Conservation (phyloP, 176 grass and related monocot species). For the Rhynchospora breviuscula region DNA sequence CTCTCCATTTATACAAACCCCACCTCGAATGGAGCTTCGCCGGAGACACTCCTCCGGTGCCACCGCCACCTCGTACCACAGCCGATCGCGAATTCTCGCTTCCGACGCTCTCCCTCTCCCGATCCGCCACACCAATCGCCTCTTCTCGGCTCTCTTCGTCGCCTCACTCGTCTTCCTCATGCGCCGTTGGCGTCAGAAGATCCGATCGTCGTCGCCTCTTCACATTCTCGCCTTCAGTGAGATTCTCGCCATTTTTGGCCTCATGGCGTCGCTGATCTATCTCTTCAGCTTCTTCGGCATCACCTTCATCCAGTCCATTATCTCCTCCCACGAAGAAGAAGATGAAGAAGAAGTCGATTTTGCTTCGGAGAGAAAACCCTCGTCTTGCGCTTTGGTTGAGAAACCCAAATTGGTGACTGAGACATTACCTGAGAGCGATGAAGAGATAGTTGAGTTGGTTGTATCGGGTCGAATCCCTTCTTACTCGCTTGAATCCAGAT, state of each 20-base stretch:
- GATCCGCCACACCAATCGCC: conserved; percentile 14
- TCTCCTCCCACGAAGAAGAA: conserved; percentile 72
- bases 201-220: conserved; percentile 57
- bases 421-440: conserved; percentile 21
- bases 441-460: conserved; percentile 24
- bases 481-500: conserved; percentile 25
- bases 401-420: not conserved
- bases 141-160: conserved; percentile 1
- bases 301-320: conserved; percentile 65
- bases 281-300: conserved; percentile 82
- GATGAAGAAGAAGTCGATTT: conserved; percentile 81
- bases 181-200: conserved; percentile 75
- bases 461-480: conserved; percentile 24
- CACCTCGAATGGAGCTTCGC: conserved; percentile 18
- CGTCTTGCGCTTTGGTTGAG: not conserved
- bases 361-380: conserved; percentile 5
- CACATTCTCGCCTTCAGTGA: conserved; percentile 55
- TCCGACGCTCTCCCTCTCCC: conserved; percentile 22
- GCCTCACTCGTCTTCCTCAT: conserved; percentile 68
- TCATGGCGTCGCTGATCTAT: conserved; percentile 67
- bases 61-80: not conserved
- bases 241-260: conserved; percentile 71
- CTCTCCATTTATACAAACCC: not conserved
- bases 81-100: conserved; percentile 2
- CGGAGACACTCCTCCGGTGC: conserved; percentile 17